phyloP scores from a whole-genome alignment of 495 filamentous ascomycete genomes.

The Penicillium malachiteum region DNA sequence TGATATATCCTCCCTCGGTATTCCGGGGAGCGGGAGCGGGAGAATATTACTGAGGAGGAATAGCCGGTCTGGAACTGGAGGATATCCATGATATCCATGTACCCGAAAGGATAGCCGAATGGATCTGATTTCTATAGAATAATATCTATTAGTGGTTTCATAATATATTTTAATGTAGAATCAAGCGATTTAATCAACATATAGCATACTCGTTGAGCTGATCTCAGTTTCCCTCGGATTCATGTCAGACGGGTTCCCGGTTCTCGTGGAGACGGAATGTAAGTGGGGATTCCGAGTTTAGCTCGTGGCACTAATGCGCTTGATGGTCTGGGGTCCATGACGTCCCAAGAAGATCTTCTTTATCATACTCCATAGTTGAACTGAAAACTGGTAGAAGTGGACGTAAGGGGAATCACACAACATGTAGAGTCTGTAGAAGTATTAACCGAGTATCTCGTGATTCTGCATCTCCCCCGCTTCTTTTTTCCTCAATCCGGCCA shows the following conservation, averaged over 20 bases:
- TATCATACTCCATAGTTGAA: neutral
- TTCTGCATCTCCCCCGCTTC: neutral
- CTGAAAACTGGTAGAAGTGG: conserved; percentile 1
- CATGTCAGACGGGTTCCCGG: conserved; percentile 16
- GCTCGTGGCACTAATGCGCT: conserved; percentile 21
- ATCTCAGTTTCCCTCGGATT: conserved; percentile 15
- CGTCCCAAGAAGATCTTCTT: neutral
- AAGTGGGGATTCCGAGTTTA: conserved; percentile 24
- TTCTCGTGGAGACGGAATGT: conserved; percentile 23
- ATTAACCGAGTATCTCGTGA: neutral
- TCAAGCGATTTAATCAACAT: too few relatives aligned
- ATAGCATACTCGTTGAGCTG: neutral
- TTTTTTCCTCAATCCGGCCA: neutral
- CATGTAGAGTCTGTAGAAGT: neutral
- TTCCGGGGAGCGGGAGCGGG: conserved; percentile 8
- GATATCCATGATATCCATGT: neutral
- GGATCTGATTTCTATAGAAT: neutral
- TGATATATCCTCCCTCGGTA: conserved; percentile 6
- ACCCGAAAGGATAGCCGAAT: neutral
- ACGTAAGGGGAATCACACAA: neutral
- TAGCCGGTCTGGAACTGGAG: conserved; percentile 12
- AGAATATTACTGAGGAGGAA: conserved; percentile 19
- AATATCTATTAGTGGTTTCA: neutral
- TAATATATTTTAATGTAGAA: neutral
- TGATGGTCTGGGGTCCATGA: conserved; percentile 3